Evolutionary conservation across 306 rosid genomes (phyloP), one percentile per base, ranked within the genome.

Genomic region (Fragaria ananassa): DNA sequence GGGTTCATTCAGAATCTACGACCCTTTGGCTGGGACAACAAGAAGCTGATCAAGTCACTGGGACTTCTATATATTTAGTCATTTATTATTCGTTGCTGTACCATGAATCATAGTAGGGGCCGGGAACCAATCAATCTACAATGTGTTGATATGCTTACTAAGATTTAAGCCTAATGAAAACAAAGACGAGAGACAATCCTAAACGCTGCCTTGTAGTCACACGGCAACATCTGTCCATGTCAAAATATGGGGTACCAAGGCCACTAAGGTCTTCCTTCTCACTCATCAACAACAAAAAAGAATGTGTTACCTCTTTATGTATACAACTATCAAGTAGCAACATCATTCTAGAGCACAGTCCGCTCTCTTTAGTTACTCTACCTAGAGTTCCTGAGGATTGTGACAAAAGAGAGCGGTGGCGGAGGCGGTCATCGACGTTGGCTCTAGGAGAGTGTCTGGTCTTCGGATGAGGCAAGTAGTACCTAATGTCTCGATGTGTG

Each of bases 181-280:
- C 31, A 56, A 56, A 56, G 62, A 77, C 39, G 73, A 46, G 47
- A 70, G 65, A 70, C 29, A 72, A 61, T 25, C 66, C 49, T 56
- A 25, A 68, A 5, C 70, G 45, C 58, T 80, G 89, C 86, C 85
- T 44, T 76, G 54, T 49, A 79, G 71, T 81, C 82, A 45, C 47
- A 61, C 75, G 81, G 75, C 91, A 85, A 79, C 80, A 83, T 62
- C 80, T 83, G 86, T 85, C 76, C 14, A 8, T 85, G 86, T 81
- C 86, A 81, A 79, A 46, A 53, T 53, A 29, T 68, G 54, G 61
- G 80, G 85, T 69, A 65, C 77, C 81, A 7, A 53, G 44, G 44
- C 44, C 44, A 41, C 44, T 5, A 37, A 37, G 41, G 8, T 37
- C 41, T 37, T 37, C 41, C 41, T 4, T 4, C 41, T 37, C 41